phyloP scores from a whole-genome alignment of 2,329 filamentous ascomycete genomes.

The Fusarium brachygibbosum region DNA sequence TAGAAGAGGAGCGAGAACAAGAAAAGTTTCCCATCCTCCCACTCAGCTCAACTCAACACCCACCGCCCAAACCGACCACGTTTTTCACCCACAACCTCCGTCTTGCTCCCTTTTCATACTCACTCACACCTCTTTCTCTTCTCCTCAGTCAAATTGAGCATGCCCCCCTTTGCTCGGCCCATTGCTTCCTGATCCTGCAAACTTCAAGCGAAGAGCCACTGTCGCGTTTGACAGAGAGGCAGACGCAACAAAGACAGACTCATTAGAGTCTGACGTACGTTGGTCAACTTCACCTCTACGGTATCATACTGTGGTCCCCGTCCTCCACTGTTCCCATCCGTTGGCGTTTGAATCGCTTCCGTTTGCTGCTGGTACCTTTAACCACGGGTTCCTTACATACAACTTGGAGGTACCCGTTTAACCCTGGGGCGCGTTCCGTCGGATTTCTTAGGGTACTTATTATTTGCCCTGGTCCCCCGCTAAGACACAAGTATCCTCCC shows the following conservation, averaged over 20 bases:
- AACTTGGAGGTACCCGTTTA: constrained; percentile 33
- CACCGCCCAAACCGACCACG: constrained; percentile 44
- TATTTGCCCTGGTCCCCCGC: constrained; percentile 15
- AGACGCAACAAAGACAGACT: background rate
- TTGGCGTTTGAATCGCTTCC: constrained; percentile 34
- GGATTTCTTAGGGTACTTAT: constrained; percentile 27
- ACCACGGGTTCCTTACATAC: constrained; percentile 30
- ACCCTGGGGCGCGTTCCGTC: constrained; percentile 27
- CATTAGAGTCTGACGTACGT: background rate
- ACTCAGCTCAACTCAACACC: constrained; percentile 23
- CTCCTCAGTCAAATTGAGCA: constrained; percentile 19
- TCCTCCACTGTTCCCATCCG: constrained; percentile 38
- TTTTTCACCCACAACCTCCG: constrained; percentile 41
- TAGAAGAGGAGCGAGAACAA: constrained; percentile 14
- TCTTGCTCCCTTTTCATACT: constrained; percentile 35
- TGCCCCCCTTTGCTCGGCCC: constrained; percentile 25
- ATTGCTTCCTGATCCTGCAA: constrained; percentile 14
- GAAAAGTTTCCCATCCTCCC: constrained; percentile 40
- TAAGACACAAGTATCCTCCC: constrained; percentile 38
- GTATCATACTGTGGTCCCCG: constrained; percentile 27
- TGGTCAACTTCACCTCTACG: background rate
- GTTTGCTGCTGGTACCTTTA: constrained; percentile 37
- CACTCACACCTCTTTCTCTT: constrained; percentile 24
- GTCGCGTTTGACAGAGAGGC: constrained; percentile 7
- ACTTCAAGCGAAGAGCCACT: constrained; percentile 3